Evolutionary conservation across 2,329 filamentous ascomycete species (phyloP).

Genomic region (Apiospora aurea): DNA sequence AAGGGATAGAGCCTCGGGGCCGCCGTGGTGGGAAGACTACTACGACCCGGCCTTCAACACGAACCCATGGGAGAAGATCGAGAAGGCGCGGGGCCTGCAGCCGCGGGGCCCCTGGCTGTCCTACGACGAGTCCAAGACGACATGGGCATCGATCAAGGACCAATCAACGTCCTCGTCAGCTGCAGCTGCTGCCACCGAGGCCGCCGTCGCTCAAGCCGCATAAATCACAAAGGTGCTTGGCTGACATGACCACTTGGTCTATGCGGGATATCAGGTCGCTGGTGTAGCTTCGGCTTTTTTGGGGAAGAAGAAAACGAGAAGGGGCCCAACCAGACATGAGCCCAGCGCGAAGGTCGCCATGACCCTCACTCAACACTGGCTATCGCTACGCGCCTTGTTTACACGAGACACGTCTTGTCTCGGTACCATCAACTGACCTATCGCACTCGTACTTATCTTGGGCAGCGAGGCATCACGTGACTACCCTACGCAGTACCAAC

Average conservation of each 20-base stretch:
- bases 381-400: background rate
- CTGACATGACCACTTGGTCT: background rate
- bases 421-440: background rate
- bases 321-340: background rate
- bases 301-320: background rate
- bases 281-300: background rate
- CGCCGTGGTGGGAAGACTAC: constrained; percentile 69
- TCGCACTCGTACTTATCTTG: background rate
- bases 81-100: constrained; percentile 53
- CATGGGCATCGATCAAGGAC: constrained; percentile 21
- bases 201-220: background rate
- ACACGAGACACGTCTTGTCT: background rate
- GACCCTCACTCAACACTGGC: background rate
- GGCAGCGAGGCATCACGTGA: constrained; percentile 5
- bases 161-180: background rate
- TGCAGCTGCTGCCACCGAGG: background rate
- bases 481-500: background rate
- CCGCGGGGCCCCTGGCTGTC: constrained; percentile 55
- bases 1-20: constrained; percentile 44
- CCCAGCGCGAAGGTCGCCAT: background rate
- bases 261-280: background rate
- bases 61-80: constrained; percentile 74
- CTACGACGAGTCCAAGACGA: constrained; percentile 39
- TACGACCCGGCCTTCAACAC: constrained; percentile 74
- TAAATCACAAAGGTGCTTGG: background rate